A percentile compares a stretch with the other conserved stretches of the same genome.
Evolutionary conservation across 441 rosid species (phyloP).

Genomic region (Geranium incanum): DNA sequence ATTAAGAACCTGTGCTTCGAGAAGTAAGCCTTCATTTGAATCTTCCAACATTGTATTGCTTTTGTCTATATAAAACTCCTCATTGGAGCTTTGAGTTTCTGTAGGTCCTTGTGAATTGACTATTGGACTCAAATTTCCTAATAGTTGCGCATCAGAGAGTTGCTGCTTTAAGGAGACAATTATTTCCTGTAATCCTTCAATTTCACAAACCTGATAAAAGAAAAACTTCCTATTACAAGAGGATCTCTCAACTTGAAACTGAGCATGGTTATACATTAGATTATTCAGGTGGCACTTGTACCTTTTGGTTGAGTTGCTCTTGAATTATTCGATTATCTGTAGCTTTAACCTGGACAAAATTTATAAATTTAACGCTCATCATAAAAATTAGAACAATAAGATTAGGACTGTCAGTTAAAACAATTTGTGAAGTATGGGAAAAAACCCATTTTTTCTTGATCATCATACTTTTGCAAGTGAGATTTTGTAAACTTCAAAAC

Average conservation of each 20-base stretch:
- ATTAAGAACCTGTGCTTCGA: constrained; percentile 48
- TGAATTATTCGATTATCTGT: constrained; percentile 89
- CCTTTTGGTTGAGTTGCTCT: constrained; percentile 92
- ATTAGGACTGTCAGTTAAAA: not conserved
- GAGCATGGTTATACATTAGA: not conserved
- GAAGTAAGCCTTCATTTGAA: constrained; percentile 30
- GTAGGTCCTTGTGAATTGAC: constrained; percentile 35
- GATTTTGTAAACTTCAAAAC: not conserved
- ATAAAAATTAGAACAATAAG: constrained; percentile 18
- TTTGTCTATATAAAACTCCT: constrained; percentile 28
- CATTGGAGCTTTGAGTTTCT: constrained; percentile 31
- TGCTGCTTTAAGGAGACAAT: constrained; percentile 67
- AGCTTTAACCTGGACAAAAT: constrained; percentile 62
- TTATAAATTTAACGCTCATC: constrained; percentile 3
- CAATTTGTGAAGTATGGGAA: not conserved
- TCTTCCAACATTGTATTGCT: constrained; percentile 31
- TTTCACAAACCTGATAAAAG: constrained; percentile 53
- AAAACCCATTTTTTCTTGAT: not conserved
- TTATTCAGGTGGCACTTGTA: constrained; percentile 19
- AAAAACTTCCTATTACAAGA: constrained; percentile 22
- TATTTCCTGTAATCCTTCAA: constrained; percentile 70
- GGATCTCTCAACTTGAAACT: constrained; percentile 11
- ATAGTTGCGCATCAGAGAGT: constrained; percentile 59
- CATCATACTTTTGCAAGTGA: not conserved
- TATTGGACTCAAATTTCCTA: constrained; percentile 29